Conservation (phyloP, 2,329 filamentous ascomycete species). For the Trichoderma guizhouense region DNA sequence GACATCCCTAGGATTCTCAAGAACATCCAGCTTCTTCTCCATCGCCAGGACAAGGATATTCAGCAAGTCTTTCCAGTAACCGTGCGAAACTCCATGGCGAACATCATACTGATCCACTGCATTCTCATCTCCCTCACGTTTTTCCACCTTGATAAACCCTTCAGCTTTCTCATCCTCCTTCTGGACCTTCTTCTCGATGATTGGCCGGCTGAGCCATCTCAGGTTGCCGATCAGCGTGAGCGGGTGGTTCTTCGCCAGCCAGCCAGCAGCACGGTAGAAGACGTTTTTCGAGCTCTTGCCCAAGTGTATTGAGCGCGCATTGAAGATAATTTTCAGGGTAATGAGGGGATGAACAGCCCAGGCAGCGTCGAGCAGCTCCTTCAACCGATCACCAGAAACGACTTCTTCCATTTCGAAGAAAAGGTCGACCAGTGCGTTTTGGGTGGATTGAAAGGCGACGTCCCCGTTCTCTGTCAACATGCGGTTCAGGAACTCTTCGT, state of each 20-base stretch:
- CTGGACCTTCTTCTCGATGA: conserved; percentile 52
- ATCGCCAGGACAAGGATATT: conserved; percentile 54
- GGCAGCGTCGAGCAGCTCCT: conserved; percentile 42
- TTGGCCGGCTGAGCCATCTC: conserved; percentile 51
- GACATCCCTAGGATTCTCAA: conserved; percentile 38
- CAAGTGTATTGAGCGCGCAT: conserved; percentile 57
- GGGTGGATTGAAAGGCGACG: conserved; percentile 45
- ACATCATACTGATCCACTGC: conserved; percentile 40
- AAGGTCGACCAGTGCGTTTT: conserved; percentile 48
- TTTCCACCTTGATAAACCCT: conserved; percentile 32
- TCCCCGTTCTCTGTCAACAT: conserved; percentile 53
- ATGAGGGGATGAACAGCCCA: conserved; percentile 47
- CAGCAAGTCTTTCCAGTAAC: conserved; percentile 61
- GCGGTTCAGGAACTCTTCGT: conserved; percentile 9
- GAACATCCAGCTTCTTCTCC: conserved; percentile 43
- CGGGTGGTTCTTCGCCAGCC: conserved; percentile 54
- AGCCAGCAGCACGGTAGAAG: conserved; percentile 54
- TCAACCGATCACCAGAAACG: conserved; percentile 36
- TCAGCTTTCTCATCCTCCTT: conserved; percentile 34
- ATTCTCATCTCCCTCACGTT: conserved; percentile 33
- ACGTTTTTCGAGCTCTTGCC: conserved; percentile 48
- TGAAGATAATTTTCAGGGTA: conserved; percentile 59
- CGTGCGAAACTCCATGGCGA: conserved; percentile 50
- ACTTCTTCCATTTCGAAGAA: conserved; percentile 50
- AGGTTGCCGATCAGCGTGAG: conserved; percentile 52